Evolutionary conservation across 805 yeast species (phyloP), one percentile per base, ranked within the genome.

Genomic region (Saccharomyces mikatae): DNA sequence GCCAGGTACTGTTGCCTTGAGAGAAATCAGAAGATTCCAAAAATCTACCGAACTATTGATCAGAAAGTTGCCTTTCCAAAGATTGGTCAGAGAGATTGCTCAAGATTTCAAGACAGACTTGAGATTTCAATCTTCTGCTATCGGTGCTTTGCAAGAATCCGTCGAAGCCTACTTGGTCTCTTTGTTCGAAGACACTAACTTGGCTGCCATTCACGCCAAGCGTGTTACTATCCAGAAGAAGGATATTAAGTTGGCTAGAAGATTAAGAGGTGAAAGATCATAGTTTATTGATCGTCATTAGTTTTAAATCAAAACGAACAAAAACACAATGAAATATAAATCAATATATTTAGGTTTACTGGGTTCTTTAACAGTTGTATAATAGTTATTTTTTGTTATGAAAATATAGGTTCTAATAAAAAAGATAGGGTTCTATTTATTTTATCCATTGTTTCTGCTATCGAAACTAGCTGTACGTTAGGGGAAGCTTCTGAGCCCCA

Each of bases 121-220:
- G 75, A 86, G 96, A 81, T 92, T 94, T 86, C 97, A 92, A 76
- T 87, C 96, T 55, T 87, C 96, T 62, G 99, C 99, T 62, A 87
- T 92, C 63, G 91, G 96, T 77, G 99, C 99, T 64, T 80, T 92
- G 68, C 99, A 92, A 76, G 99, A 94, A 79, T 91, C 98, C 60
- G 96, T 92, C 60, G 99, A 92, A 81, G 97, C 97, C 70, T 94
- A 90, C 82, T 80, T 94, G 68, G 97, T 92, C 53, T 89, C 96
- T 58, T 77, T 92, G 70, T 94, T 92, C 66, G 98, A 92, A 80
- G 98, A 94, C 76, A 94, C 98, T 63, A 92, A 91, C 81, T 82
- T 92, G 80, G 94, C 97, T 79, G 97, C 98, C 62, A 89, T 90
- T 65, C 99, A 92, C 77, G 99, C 98, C 70, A 92, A 94, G 85